Evolutionary conservation across 345 rosid species (phyloP), one percentile per base, ranked within the genome.

Genomic region (Stellera chamaejasme): DNA sequence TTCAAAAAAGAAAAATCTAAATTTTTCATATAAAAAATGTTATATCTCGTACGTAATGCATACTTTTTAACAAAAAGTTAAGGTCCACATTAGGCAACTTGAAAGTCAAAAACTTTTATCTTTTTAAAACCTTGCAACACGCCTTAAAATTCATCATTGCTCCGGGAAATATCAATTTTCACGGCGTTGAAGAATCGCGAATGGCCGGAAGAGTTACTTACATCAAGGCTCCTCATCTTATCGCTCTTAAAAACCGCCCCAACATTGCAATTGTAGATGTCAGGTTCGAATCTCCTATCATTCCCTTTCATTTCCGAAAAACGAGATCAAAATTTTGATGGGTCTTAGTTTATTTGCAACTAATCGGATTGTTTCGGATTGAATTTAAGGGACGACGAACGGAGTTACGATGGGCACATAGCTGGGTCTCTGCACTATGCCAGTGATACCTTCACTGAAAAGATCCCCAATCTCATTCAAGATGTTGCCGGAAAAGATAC

Each of bases 341-440:
- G 39, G 39, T 32, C 39, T 32, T 2, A 32, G 39, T 32, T 32
- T 32, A 19, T 19, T 32, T 32, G 2, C 39, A 32, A 32, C 39
- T 32, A 13, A 36, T 27, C 6, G 6, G 42, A 41, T 2, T 6
- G 14, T 58, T 6, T 32, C 10, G 16, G 44, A 16, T 59, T 4
- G 19, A 0, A 63, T 44, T 44, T 7, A 63, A 84, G 95, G 82
- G 95, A 92, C 66, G 95, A 86, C 48, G 96, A 92, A 73, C 88
- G 96, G 80, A 88, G 78, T 54, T 85, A 79, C 73, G 98, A 92
- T 54, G 98, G 98, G 54, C 98, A 92, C 65, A 92, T 92, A 53
- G 79, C 82, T 11, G 98, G 98, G 27, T 84, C 98, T 1, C 70
- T 84, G 56, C 98, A 92, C 75, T 88, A 76, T 60, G 82, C 96